phyloP scores from a whole-genome alignment of 306 rosid species.

The Begonia fuchsioides region DNA sequence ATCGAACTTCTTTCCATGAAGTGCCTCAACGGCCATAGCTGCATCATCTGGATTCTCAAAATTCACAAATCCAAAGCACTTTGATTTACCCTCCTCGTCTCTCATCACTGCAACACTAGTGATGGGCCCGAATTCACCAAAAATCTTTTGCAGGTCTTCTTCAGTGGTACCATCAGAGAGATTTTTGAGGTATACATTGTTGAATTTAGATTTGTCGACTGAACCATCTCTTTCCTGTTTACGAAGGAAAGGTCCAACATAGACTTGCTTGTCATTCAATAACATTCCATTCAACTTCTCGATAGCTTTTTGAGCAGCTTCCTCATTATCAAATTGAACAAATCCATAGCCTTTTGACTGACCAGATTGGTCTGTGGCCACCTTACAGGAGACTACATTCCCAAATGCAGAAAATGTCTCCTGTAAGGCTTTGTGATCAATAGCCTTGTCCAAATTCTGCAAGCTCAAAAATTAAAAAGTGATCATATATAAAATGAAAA shows the following conservation, averaged over 20 bases:
- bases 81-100: constrained; percentile 90
- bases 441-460: constrained; percentile 89
- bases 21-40: constrained; percentile 63
- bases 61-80: constrained; percentile 91
- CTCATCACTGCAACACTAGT: constrained; percentile 90
- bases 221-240: constrained; percentile 79
- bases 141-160: constrained; percentile 53
- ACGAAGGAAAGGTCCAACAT: constrained; percentile 95
- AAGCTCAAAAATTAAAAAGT: neutral
- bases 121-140: constrained; percentile 67
- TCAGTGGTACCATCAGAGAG: constrained; percentile 64
- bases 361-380: constrained; percentile 70
- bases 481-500: neutral
- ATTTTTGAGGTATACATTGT: constrained; percentile 87
- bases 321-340: constrained; percentile 88
- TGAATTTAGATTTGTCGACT: constrained; percentile 45
- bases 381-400: constrained; percentile 87
- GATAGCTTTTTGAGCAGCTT: constrained; percentile 79
- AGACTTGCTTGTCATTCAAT: constrained; percentile 89
- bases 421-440: constrained; percentile 89
- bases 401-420: constrained; percentile 91
- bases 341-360: constrained; percentile 97
- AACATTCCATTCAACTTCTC: constrained; percentile 92
- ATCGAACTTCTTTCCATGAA: constrained; percentile 61
- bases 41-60: constrained; percentile 83